phyloP scores from a whole-genome alignment of 2,329 filamentous ascomycete species.

The Sclerotinia borealis region DNA sequence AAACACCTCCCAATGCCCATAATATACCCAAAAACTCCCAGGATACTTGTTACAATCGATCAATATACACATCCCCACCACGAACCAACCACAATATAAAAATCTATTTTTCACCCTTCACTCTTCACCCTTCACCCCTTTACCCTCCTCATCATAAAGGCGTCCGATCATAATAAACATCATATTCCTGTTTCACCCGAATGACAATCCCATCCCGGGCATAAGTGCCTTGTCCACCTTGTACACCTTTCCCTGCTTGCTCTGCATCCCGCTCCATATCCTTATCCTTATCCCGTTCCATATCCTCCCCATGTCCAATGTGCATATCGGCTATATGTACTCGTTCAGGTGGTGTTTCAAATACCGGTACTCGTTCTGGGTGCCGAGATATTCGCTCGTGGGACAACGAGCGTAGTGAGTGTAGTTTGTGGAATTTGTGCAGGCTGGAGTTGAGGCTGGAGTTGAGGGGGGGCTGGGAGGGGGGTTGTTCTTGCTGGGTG shows the following conservation, averaged over 20 bases:
- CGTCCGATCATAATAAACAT: conserved; percentile 5
- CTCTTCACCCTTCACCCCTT: background rate
- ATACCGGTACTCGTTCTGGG: no score
- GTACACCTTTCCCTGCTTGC: no score
- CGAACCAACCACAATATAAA: background rate
- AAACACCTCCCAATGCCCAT: background rate
- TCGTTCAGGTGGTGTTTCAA: background rate
- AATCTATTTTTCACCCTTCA: no score
- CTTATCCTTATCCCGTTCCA: background rate
- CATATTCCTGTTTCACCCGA: conserved; percentile 1
- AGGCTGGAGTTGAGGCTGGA: background rate
- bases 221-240: no score
- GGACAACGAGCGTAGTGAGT: background rate
- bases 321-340: conserved; percentile 4
- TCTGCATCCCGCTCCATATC: background rate
- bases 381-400: background rate
- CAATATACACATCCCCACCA: background rate
- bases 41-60: background rate
- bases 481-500: no score
- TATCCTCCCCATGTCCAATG: background rate
- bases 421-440: background rate
- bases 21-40: background rate
- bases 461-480: background rate
- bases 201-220: no score
- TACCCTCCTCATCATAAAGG: background rate